Evolutionary conservation across 805 yeast species (phyloP), one percentile per base, ranked within the genome.

Genomic region (Kluyveromyces siamensis): DNA sequence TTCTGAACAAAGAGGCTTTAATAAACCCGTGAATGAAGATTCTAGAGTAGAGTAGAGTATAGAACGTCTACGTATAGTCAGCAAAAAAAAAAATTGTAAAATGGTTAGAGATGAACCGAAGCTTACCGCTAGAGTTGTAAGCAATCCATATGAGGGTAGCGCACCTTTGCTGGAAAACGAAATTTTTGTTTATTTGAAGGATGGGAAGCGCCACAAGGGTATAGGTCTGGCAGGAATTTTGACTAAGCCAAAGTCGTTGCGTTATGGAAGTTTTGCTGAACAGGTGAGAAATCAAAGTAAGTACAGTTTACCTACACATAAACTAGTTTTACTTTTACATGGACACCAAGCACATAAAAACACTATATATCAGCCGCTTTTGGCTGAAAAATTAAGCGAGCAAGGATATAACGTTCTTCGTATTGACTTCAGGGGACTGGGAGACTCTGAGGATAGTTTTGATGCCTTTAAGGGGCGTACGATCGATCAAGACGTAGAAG

Each of bases 301-400:
- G 45, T 50, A 49, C 40, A 53, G 55, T 46, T 59, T 63, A 30
- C 69, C 69, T 9, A 65, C 72, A 7, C 73, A 70, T 49, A 73
- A 76, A 50, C 71, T 76, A 38, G 87, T 83, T 0, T 60, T 89
- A 6, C 60, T 89, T 16, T 55, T 80, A n/a, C 97, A 90, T 62
- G 97, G 97, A 1, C 84, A 78, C 52, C 90, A 82, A 0, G 95
- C 96, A 0, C 95, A 90, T 61, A 78, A 87, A 55, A 78, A 85
- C 68, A 84, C 87, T 61, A 80, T 87, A 50, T 89, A 84, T 64
- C 88, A 84, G 53, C 75, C 77, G 25, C 56, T 67, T 14, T 64
- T 87, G 41, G 90, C 95, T 0, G 75, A 76, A 27, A 67, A 65
- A 25, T 62, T 90, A 48, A 81, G 89, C 1, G 74, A 75, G 14